phyloP scores from a whole-genome alignment of 2,329 filamentous ascomycete species.

The Ceratocystis destructans region DNA sequence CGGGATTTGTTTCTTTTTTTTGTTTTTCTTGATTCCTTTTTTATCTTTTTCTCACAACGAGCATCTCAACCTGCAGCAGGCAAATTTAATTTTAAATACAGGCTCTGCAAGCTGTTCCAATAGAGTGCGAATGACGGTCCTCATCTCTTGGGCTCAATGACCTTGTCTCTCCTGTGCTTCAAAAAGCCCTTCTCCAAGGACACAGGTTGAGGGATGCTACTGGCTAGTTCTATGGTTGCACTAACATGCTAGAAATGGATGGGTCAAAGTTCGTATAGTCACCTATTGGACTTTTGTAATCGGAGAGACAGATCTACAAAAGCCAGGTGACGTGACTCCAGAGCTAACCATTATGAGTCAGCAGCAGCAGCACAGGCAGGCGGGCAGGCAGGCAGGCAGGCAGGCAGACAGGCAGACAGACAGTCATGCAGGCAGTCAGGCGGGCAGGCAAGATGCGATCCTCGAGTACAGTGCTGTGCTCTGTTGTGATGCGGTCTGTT shows the following conservation, averaged over 20 bases:
- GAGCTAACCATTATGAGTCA: no score
- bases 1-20: conserved; percentile 5
- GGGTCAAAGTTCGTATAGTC: neutral
- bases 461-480: no score
- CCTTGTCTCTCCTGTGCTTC: neutral
- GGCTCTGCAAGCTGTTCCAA: neutral
- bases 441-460: no score
- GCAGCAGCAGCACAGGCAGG: no score
- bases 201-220: neutral
- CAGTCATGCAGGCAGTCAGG: no score
- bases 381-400: no score
- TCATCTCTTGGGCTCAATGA: neutral
- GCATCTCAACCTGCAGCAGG: neutral
- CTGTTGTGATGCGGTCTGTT: no score
- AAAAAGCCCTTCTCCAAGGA: neutral
- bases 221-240: neutral
- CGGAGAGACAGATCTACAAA: neutral
- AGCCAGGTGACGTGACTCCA: no score
- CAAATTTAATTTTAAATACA: neutral
- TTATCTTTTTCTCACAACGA: neutral
- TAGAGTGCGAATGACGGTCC: neutral
- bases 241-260: neutral
- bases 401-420: no score
- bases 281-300: neutral
- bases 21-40: conserved; percentile 8